These are phyloP conservation scores for Suhomyces yuchorum DNA, from an alignment of 1,139 yeast species.

Conservation along the genomic window DNA sequence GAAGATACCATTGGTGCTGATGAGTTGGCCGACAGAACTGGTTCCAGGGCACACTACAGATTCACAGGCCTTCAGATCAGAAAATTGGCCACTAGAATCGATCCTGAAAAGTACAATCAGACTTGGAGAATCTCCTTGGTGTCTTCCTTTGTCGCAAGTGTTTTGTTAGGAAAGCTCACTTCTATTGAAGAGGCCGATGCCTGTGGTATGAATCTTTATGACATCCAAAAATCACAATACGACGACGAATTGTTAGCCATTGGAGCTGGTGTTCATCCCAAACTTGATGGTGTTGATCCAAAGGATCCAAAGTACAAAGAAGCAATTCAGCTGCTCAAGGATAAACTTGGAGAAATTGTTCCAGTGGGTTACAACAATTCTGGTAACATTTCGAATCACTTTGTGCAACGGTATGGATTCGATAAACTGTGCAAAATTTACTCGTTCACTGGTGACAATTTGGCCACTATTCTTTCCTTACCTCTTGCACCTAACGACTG, in stretches of 20 bases:
- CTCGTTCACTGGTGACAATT: slow-evolving; percentile 86
- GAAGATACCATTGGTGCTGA: slow-evolving; percentile 65
- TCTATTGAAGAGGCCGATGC: slow-evolving; percentile 82
- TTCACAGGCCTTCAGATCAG: slow-evolving; percentile 91
- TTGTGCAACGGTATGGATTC: slow-evolving; percentile 65
- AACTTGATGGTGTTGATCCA: slow-evolving; percentile 32
- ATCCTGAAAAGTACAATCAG: slow-evolving; percentile 53
- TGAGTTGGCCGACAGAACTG: slow-evolving; percentile 66
- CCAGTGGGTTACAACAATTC: slow-evolving; percentile 45
- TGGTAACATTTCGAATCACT: slow-evolving; percentile 60
- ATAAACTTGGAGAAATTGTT: slow-evolving; percentile 54
- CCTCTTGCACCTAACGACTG: slow-evolving; percentile 79
- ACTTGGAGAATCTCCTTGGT: slow-evolving; percentile 73
- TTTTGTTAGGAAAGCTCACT: slow-evolving; percentile 65
- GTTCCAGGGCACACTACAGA: slow-evolving; percentile 86
- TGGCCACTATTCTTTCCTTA: slow-evolving; percentile 83
- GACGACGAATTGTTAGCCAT: slow-evolving; percentile 53
- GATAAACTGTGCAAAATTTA: slow-evolving; percentile 54
- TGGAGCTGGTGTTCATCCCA: slow-evolving; percentile 52
- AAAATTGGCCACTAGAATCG: slow-evolving; percentile 57
- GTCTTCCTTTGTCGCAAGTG: slow-evolving; percentile 74
- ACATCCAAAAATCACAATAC: slow-evolving; percentile 55
- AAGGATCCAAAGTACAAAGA: slow-evolving; percentile 22
- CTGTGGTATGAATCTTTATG: slow-evolving; percentile 89
- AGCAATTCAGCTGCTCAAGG: slow-evolving; percentile 42